phyloP scores from a whole-genome alignment of 768 basidiomycete species.

The Naganishia antarctica region DNA sequence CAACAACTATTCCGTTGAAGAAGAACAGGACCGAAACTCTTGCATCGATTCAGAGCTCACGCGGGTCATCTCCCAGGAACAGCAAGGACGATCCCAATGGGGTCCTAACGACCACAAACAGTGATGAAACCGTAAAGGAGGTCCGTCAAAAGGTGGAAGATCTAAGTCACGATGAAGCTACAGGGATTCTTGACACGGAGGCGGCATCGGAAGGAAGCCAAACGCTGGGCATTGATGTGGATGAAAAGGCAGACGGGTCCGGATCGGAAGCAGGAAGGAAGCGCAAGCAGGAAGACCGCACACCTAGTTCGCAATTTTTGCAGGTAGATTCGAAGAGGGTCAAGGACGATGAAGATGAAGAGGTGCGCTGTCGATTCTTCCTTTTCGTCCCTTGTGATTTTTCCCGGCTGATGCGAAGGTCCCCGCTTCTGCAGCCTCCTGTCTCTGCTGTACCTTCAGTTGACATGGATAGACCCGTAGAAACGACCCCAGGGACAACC shows the following conservation, averaged over 20 bases:
- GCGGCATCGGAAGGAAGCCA: slow-evolving; percentile 28
- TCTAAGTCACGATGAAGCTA: slow-evolving; percentile 25
- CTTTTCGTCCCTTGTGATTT: slow-evolving; percentile 1
- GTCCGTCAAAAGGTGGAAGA: slow-evolving; percentile 23
- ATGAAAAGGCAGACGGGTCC: slow-evolving; percentile 2
- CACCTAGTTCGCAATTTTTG: slow-evolving; percentile 33
- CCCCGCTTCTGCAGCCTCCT: slow-evolving; percentile 12
- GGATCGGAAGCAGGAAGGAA: slow-evolving; percentile 31
- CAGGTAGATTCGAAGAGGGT: slow-evolving; percentile 21
- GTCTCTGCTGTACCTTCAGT: slow-evolving; percentile 16
- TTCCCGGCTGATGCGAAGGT: too few species aligned
- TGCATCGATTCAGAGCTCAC: background rate
- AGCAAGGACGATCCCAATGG: slow-evolving; percentile 9
- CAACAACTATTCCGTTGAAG: slow-evolving; percentile 3
- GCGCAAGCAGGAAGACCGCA: slow-evolving; percentile 40
- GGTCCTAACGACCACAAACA: background rate
- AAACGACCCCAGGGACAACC: background rate
- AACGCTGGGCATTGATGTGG: slow-evolving; percentile 14
- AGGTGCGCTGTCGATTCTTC: slow-evolving; percentile 26
- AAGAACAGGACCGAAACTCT: slow-evolving; percentile 22
- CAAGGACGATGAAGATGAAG: slow-evolving; percentile 10
- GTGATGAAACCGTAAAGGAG: slow-evolving; percentile 23
- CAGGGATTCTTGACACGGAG: background rate
- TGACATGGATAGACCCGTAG: slow-evolving; percentile 15
- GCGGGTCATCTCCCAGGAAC: background rate